Conservation (phyloP, 805 yeast species). For the Ogataea saltuana region DNA sequence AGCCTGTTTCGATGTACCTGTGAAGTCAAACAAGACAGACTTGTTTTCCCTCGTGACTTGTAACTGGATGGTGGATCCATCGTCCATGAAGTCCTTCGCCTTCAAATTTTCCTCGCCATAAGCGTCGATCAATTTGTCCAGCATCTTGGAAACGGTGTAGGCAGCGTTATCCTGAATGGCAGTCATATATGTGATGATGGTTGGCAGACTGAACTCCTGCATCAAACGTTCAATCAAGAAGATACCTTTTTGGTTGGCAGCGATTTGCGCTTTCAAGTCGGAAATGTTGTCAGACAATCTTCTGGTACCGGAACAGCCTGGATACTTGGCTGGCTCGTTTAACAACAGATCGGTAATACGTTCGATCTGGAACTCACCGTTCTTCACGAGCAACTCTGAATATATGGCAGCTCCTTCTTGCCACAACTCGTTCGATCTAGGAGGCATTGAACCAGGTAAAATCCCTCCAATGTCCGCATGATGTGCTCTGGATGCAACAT, state of each 20-base stretch:
- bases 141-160: slow-evolving; percentile 58
- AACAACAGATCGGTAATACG: slow-evolving; percentile 61
- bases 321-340: slow-evolving; percentile 73
- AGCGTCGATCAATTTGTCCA: slow-evolving; percentile 46
- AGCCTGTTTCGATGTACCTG: slow-evolving; percentile 83
- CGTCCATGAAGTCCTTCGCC: slow-evolving; percentile 74
- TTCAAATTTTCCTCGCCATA: slow-evolving; percentile 41
- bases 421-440: slow-evolving; percentile 77
- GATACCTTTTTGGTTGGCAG: slow-evolving; percentile 88
- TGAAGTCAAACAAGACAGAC: slow-evolving; percentile 75
- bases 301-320: slow-evolving; percentile 90
- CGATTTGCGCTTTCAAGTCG: slow-evolving; percentile 81
- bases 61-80: slow-evolving; percentile 67
- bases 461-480: slow-evolving; percentile 96
- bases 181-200: slow-evolving; percentile 70
- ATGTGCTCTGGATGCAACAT: slow-evolving; percentile 93
- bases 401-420: slow-evolving; percentile 91
- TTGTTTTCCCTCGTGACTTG: slow-evolving; percentile 51
- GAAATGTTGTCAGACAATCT: slow-evolving; percentile 80
- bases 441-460: slow-evolving; percentile 94
- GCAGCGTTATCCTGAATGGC: slow-evolving; percentile 84
- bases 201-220: slow-evolving; percentile 58
- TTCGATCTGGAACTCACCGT: slow-evolving; percentile 75
- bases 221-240: slow-evolving; percentile 60
- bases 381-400: slow-evolving; percentile 69